Evolutionary conservation across 345 rosid species (phyloP), one percentile per base, ranked within the genome.

Genomic region (Populus ilicifolia): DNA sequence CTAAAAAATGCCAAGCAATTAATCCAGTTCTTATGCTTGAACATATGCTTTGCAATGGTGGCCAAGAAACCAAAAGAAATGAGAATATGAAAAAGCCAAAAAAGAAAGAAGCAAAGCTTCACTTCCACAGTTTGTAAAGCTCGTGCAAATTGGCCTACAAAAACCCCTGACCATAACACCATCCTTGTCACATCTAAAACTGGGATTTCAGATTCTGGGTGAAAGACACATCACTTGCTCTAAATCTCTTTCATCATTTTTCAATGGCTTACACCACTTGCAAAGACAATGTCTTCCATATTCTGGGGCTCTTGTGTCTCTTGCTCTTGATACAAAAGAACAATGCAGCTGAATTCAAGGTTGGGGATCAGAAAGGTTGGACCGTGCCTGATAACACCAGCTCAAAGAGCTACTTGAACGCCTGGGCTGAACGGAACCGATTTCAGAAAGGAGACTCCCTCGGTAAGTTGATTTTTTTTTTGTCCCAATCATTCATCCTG

Each of bases 371-470:
- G 20, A 82, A 75, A 14, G 91, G 92, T 2, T 96, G 99, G 99
- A 78, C 82, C 16, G 84, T 88, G 41, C 89, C 89, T 20, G 68
- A 86, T 18, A 84, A 88, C 50, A 10, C 73, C 78, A 64, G 18
- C 23, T 48, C 86, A 17, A 76, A 77, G 48, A 75, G 38, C 74
- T 88, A n/a, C 63, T 10, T 84, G 33, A 82, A 80, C 75, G 88
- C 88, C 48, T 93, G 99, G 99, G 98, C 98, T 17, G 89, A 91
- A 59, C 81, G 27, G 5, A 89, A 70, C 81, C 85, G 99, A 66
- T 93, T 96, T 84, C 96, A 86, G 77, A 82, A 84, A 29, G 95
- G 97, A 11, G 99, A 96, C 87, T 84, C 97, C 21, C 71, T 96
- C 0, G 75, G 99, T 93, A 89, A 76, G 89, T 84, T 33, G 5